Evolutionary conservation across 129 eudicot species (phyloP), one percentile per base, ranked within the genome.

Genomic region (Centella asiatica): DNA sequence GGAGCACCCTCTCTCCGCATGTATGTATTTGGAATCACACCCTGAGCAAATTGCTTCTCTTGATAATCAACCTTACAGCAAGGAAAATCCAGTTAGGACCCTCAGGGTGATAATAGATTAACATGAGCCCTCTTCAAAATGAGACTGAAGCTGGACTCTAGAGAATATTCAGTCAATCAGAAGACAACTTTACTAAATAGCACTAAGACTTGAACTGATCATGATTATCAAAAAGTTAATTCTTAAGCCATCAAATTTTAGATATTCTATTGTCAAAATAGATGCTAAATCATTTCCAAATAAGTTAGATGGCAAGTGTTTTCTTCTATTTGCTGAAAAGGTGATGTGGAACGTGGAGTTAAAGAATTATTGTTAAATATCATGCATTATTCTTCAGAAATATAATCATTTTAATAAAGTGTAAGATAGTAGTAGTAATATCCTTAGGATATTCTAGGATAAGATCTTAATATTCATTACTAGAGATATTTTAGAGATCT

Each of bases 1-100:
- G 97, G 97, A 69, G 97, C 97, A 67, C 96, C 99, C 72, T 93
- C 99, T 78, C 96, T 82, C 51, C 99, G 78, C 96, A 85, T 93
- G 58, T 58, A 93, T 57, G 99, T 87, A 55, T 72, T 83, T 22
- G 95, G 97, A 78, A 93, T 93, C 48, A 83, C 84, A 61, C 99
- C 89, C 76, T 83, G 96, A 67, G 99, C 99, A 64, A 85, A 93
- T 65, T 93, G 96, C 70, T 93, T 93, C 85, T 93, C 99, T 75
- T 88, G 95, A 72, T 93, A 93, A 70, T 93, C 99, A 69, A 93
- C 96, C 99, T 93, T 55, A 28, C 71, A 70, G 20, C 12, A 57
- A 17, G n/a, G n/a, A 60, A 47, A 2, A 53, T 18, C 34, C 15
- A 23, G 50, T 50, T 39, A 62, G 12, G 37, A 46, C 4, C 32